A percentile compares a stretch with the other conserved stretches of the same genome.
phyloP scores from a whole-genome alignment of 2,329 filamentous ascomycete species.

The Epichloe uncinata region DNA sequence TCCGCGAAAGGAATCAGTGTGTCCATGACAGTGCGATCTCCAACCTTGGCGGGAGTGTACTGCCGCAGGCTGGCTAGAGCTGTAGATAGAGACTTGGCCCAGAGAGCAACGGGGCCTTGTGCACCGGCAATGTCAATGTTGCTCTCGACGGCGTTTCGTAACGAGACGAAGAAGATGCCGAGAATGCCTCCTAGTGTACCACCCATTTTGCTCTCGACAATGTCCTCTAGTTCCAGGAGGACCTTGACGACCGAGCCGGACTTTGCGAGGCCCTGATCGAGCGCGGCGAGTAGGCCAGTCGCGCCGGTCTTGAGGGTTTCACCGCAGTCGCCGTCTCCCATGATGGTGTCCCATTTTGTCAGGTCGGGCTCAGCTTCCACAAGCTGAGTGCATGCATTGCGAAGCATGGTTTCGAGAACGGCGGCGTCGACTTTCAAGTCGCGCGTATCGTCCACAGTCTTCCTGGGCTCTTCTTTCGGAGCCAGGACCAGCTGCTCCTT shows the following conservation, averaged over 20 bases:
- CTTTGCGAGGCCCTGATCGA: constrained; percentile 26
- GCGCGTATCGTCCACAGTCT: constrained; percentile 22
- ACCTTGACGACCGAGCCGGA: constrained; percentile 33
- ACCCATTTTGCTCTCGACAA: constrained; percentile 43
- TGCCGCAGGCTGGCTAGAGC: constrained; percentile 33
- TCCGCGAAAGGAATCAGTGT: constrained; percentile 40
- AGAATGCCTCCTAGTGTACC: constrained; percentile 38
- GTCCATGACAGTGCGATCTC: constrained; percentile 45
- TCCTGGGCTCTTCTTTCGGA: constrained; percentile 22
- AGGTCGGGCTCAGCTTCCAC: constrained; percentile 47
- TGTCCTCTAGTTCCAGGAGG: constrained; percentile 36
- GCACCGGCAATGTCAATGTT: constrained; percentile 18
- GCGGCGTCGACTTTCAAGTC: constrained; percentile 38
- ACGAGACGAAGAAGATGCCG: constrained; percentile 40
- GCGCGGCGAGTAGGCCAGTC: constrained; percentile 31
- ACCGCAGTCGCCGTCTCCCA: constrained; percentile 55
- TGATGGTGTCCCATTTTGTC: constrained; percentile 48
- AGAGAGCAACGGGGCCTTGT: constrained; percentile 25
- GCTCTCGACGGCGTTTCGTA: constrained; percentile 28
- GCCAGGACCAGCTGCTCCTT: constrained; percentile 30
- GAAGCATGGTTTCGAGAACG: constrained; percentile 41
- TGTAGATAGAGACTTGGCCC: constrained; percentile 27
- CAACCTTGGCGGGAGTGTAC: constrained; percentile 41
- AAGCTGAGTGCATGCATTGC: constrained; percentile 36
- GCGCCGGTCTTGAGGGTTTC: constrained; percentile 46